phyloP scores from a whole-genome alignment of 768 basidiomycete species.

The Podaxis pistillaris region DNA sequence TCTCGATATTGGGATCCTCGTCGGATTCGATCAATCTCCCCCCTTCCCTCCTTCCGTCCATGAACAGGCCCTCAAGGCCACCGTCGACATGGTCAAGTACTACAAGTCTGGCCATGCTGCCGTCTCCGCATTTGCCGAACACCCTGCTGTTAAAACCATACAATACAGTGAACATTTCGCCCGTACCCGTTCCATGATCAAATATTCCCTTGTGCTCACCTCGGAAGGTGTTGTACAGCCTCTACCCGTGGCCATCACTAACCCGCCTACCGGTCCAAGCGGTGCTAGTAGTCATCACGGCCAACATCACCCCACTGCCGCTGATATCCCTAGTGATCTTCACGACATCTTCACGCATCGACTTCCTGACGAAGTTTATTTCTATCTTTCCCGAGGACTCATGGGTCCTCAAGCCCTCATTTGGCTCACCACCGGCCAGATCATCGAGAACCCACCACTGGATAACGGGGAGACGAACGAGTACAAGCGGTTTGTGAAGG shows the following conservation, averaged over 20 bases:
- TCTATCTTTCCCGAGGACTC: conserved; percentile 91
- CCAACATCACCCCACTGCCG: conserved; percentile 72
- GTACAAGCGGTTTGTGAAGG: conserved; percentile 92
- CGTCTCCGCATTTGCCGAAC: conserved; percentile 73
- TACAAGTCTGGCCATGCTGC: conserved; percentile 88
- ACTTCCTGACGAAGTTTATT: conserved; percentile 95
- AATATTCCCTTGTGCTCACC: conserved; percentile 85
- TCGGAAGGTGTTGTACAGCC: conserved; percentile 84
- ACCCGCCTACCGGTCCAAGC: conserved; percentile 29
- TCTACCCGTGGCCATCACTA: conserved; percentile 66
- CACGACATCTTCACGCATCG: conserved; percentile 95
- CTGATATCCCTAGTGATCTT: conserved; percentile 87
- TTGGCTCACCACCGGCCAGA: conserved; percentile 89
- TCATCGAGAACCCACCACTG: conserved; percentile 83
- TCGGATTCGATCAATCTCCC: conserved; percentile 81
- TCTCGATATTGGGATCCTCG: conserved; percentile 88
- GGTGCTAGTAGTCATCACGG: conserved; percentile 53
- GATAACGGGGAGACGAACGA: conserved; percentile 96
- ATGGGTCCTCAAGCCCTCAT: conserved; percentile 86
- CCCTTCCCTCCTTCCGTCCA: conserved; percentile 82
- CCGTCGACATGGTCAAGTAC: conserved; percentile 90
- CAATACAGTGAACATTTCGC: conserved; percentile 86
- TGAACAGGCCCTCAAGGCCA: conserved; percentile 79
- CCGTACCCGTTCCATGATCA: conserved; percentile 87
- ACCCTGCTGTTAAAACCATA: conserved; percentile 76